phyloP scores from a whole-genome alignment of 371 early-diverging fungal genomes.

The Coemansia sp. region DNA sequence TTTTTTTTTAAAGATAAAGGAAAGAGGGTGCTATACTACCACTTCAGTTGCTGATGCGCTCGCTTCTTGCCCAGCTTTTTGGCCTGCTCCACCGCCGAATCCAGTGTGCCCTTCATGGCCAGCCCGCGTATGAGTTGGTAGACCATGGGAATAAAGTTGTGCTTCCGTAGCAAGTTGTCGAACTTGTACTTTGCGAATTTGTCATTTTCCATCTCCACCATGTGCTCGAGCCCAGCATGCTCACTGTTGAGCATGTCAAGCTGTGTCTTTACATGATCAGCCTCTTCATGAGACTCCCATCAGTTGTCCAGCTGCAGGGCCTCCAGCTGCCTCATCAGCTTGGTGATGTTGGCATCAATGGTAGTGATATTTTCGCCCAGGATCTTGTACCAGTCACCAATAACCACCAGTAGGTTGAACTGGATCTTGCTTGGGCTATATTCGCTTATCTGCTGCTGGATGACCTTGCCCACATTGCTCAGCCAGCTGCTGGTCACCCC shows the following conservation, averaged over 20 bases:
- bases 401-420: constrained; percentile 87
- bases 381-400: constrained; percentile 61
- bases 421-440: constrained; percentile 64
- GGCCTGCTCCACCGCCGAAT: constrained; percentile 56
- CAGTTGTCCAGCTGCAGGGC: constrained; percentile 41
- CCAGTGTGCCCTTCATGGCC: constrained; percentile 63
- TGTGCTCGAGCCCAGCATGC: constrained; percentile 52
- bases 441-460: constrained; percentile 67
- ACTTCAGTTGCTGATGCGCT: not conserved
- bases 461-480: constrained; percentile 64
- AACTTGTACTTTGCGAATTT: constrained; percentile 55
- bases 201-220: constrained; percentile 53
- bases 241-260: constrained; percentile 53
- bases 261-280: constrained; percentile 23
- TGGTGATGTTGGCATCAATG: constrained; percentile 42
- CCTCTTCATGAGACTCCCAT: constrained; percentile 43
- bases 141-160: constrained; percentile 81
- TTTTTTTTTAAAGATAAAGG: too few relatives aligned
- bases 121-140: constrained; percentile 65
- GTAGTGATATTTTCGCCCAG: constrained; percentile 57
- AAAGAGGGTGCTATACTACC: too few relatives aligned
- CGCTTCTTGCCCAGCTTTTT: constrained; percentile 53
- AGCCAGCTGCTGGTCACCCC: constrained; percentile 71
- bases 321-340: constrained; percentile 39
- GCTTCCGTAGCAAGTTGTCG: constrained; percentile 74